A percentile compares a stretch with the other conserved stretches of the same genome.
Evolutionary conservation across 2,329 filamentous ascomycete genomes (phyloP).

Genomic region (Emmonsiellopsis sp.): DNA sequence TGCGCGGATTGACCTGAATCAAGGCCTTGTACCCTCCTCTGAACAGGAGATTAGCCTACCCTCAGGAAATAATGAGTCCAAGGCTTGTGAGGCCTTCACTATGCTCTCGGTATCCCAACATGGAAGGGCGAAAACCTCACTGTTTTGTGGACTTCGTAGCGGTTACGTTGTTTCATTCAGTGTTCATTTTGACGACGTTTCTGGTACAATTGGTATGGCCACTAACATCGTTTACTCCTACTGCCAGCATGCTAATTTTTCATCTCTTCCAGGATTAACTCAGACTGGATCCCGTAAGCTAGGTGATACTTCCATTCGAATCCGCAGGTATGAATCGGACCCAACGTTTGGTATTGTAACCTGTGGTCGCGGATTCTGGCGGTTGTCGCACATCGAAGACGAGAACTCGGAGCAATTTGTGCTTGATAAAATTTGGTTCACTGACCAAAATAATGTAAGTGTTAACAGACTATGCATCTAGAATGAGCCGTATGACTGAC

Average conservation of each 20-base stretch:
- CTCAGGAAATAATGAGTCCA: slow-evolving; percentile 20
- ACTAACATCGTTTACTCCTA: not conserved
- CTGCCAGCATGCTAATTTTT: slow-evolving; percentile 6
- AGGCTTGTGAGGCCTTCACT: slow-evolving; percentile 26
- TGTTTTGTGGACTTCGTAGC: slow-evolving; percentile 39
- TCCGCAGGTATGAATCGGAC: slow-evolving; percentile 19
- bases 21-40: slow-evolving; percentile 14
- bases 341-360: slow-evolving; percentile 22
- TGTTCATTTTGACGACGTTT: slow-evolving; percentile 12
- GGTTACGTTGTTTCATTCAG: slow-evolving; percentile 29
- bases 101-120: slow-evolving; percentile 15
- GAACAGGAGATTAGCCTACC: slow-evolving; percentile 18
- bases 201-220: slow-evolving; percentile 19
- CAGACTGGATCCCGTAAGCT: slow-evolving; percentile 22
- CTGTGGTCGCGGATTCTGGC: slow-evolving; percentile 31
- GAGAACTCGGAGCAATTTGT: slow-evolving; percentile 17
- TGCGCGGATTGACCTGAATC: slow-evolving; percentile 16
- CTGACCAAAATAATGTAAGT: slow-evolving; percentile 33
- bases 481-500: not conserved
- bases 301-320: slow-evolving; percentile 28
- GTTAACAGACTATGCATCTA: not conserved
- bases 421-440: slow-evolving; percentile 30
- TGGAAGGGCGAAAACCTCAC: slow-evolving; percentile 11
- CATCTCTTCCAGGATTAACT: slow-evolving; percentile 20
- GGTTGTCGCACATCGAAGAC: slow-evolving; percentile 19